These are phyloP conservation scores for Serendipita indica DNA, from an alignment of 768 basidiomycete species.

Conservation along the genomic window DNA sequence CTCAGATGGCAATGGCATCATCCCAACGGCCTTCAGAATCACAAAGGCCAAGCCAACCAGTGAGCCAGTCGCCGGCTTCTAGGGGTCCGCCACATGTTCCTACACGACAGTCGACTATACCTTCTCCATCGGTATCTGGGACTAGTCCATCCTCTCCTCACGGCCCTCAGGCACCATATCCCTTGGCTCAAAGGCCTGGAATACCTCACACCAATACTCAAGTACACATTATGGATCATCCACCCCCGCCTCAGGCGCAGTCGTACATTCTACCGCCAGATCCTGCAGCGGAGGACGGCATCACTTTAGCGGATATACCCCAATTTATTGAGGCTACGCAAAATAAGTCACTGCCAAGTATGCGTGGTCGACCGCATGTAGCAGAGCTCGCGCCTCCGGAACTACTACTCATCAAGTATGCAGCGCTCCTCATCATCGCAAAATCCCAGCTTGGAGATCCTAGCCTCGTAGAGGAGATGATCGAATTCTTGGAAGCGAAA, in stretches of 20 bases:
- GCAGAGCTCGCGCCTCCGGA: conserved; percentile 76
- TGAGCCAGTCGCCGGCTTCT: background rate
- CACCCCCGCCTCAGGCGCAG: conserved; percentile 20
- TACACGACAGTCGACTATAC: conserved; percentile 2
- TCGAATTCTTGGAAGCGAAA: conserved; percentile 84
- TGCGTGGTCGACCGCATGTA: conserved; percentile 67
- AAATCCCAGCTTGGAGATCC: conserved; percentile 66
- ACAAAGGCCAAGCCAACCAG: conserved; percentile 21
- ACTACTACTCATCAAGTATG: conserved; percentile 81
- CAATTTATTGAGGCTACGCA: conserved; percentile 85
- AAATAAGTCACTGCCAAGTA: conserved; percentile 64
- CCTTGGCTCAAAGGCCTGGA: conserved; percentile 19
- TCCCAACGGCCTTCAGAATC: conserved; percentile 29
- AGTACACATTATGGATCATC: conserved; percentile 77
- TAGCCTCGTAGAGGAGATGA: conserved; percentile 80
- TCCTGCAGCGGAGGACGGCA: conserved; percentile 48
- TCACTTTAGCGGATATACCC: conserved; percentile 90
- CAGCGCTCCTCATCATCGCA: conserved; percentile 66
- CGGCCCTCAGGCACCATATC: conserved; percentile 20
- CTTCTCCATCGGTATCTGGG: conserved; percentile 20
- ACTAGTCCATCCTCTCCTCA: conserved; percentile 16
- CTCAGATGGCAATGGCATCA: conserved; percentile 46
- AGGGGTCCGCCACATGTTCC: conserved; percentile 2
- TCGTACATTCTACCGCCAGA: conserved; percentile 3
- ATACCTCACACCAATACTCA: conserved; percentile 70